Conservation (phyloP, 1,284 basidiomycete genomes). For the Ustilago esculenta region DNA sequence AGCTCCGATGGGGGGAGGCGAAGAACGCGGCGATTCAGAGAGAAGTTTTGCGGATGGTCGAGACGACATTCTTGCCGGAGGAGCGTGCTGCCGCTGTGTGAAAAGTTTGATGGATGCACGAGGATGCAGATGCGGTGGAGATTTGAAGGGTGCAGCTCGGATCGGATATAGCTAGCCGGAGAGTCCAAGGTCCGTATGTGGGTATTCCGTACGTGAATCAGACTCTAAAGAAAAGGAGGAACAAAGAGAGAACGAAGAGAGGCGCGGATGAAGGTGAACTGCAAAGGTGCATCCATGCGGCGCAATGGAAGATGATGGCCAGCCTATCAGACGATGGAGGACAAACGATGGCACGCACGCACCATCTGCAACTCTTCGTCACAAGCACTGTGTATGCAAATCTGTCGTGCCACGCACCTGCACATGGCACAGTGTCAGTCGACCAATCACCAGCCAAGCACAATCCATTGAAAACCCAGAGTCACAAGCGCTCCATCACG, state of each 20-base stretch:
- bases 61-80: constrained; percentile 23
- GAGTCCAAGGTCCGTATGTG: background rate
- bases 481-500: too few relatives aligned
- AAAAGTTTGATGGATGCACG: constrained; percentile 1
- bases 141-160: background rate
- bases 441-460: too few relatives aligned
- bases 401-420: too few relatives aligned
- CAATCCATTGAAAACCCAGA: too few relatives aligned
- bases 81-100: background rate
- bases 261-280: background rate
- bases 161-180: constrained; percentile 1
- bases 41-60: constrained; percentile 20
- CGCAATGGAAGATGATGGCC: background rate
- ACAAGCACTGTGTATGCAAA: too few relatives aligned
- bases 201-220: too few relatives aligned
- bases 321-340: constrained; percentile 1
- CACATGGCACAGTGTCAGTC: too few relatives aligned
- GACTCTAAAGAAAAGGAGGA: background rate
- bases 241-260: background rate
- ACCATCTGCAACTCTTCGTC: too few relatives aligned
- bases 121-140: background rate
- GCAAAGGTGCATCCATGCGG: constrained; percentile 5
- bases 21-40: constrained; percentile 36
- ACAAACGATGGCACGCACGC: too few relatives aligned
- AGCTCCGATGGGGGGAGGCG: constrained; percentile 16